Base-by-base conservation (phyloP, 148 eudicot species). In the Rhododendron simsii region DNA sequence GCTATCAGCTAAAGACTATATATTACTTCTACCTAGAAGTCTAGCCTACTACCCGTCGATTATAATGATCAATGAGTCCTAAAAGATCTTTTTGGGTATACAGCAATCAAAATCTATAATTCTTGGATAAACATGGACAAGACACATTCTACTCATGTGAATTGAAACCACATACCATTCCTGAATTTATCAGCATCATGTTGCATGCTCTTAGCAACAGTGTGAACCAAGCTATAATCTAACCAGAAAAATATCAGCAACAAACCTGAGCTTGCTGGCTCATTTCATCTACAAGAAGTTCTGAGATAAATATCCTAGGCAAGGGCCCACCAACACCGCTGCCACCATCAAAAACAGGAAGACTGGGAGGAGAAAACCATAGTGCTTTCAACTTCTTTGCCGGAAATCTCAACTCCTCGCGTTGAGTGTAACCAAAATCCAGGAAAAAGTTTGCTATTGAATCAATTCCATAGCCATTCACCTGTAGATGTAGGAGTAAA, bases 241-340 rank as follows among this genome's bases (percentile, higher is more conserved):
- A 61, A 53, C 26, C 74, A 55, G 47, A 81, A 44, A 89, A 47
- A 48, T 80, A 53, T 50, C 47, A 55, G 81, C 30, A 78, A 80
- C 73, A 53, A 81, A 95, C 99, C 99, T 95, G 99, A 87, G 95
- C 93, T 89, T 93, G 90, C 3, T 91, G 87, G 86, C 93, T 94
- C 95, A 97, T 90, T 88, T 97, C 95, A 87, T 95, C 99, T 67
- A 97, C 99, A 77, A 94, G 93, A 88, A 97, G 98, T 87, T 97
- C 98, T n/a, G 99, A 97, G 85, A 97, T 93, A 84, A 97, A 97
- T 84, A 97, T 89, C 86, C 99, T 91, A 13, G 99, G 99, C 86
- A 97, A 90, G 48, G 99, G 98, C 33, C 98, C 99, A 90, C 91
- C 87, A 21, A 90, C 83, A 80, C 98, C 93, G 57, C 90, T 92